Conservation (phyloP, 371 early-diverging fungal genomes). For the Dinochytrium kinnereticum region DNA sequence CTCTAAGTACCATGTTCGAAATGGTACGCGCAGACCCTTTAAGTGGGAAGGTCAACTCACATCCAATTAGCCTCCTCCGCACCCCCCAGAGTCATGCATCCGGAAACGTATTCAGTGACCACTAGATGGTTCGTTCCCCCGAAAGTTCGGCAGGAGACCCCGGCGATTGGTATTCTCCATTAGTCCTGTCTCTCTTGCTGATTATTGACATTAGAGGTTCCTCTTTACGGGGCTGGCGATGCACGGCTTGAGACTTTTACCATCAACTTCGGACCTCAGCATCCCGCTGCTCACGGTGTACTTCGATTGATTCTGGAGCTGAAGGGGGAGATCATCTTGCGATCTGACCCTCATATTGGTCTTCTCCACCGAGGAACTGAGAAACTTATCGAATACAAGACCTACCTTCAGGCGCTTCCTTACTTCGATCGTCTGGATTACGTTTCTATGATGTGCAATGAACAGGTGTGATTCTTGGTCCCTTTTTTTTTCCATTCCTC, state of each 20-base stretch:
- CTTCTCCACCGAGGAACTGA: slow-evolving; percentile 97
- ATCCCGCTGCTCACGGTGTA: slow-evolving; percentile 99
- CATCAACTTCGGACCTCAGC: slow-evolving; percentile 98
- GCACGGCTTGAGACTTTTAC: slow-evolving; percentile 70
- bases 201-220: slow-evolving; percentile 34
- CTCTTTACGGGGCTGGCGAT: slow-evolving; percentile 45
- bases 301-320: slow-evolving; percentile 95
- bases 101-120: slow-evolving; percentile 46
- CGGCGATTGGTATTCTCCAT: slow-evolving; percentile 39
- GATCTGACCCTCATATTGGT: slow-evolving; percentile 97
- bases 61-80: slow-evolving; percentile 1
- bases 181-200: not conserved
- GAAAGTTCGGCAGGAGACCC: slow-evolving; percentile 47
- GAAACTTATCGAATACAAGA: slow-evolving; percentile 98
- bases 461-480: slow-evolving; percentile 34
- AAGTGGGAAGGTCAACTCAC: not conserved
- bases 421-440: slow-evolving; percentile 99
- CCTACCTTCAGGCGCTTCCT: slow-evolving; percentile 95
- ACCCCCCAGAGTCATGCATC: slow-evolving; percentile 35
- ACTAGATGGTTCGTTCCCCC: slow-evolving; percentile 61
- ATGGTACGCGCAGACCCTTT: slow-evolving; percentile 10
- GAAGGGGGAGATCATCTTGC: slow-evolving; percentile 88
- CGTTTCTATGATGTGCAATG: slow-evolving; percentile 93
- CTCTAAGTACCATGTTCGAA: not conserved
- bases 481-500: not conserved